phyloP scores from a whole-genome alignment of 371 early-diverging fungal genomes.

The Paraphysoderma sedebokerense region DNA sequence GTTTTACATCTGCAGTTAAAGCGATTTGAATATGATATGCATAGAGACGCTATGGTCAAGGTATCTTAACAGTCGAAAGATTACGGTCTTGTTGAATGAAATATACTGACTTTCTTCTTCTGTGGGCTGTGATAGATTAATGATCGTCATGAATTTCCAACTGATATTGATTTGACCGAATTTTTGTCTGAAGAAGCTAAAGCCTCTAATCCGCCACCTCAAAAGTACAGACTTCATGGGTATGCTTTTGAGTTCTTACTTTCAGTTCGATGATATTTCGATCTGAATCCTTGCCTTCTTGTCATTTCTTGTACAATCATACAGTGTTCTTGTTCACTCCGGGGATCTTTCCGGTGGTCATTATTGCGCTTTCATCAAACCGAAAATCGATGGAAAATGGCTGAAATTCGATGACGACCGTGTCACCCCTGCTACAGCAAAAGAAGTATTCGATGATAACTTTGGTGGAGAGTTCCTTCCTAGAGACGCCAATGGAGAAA shows the following conservation, averaged over 20 bases:
- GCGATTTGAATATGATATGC: constrained; percentile 93
- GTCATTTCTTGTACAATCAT: background rate
- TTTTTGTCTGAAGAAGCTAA: constrained; percentile 29
- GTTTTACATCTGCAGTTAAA: constrained; percentile 96
- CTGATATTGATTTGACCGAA: constrained; percentile 75
- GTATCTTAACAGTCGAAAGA: constrained; percentile 20
- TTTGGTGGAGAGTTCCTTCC: constrained; percentile 67
- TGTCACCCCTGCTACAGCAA: constrained; percentile 65
- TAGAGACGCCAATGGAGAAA: background rate
- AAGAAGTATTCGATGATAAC: constrained; percentile 90
- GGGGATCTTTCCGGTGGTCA: constrained; percentile 95
- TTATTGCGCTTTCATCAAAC: constrained; percentile 85
- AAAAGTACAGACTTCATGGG: constrained; percentile 74
- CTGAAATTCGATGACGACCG: constrained; percentile 96
- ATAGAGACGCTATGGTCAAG: constrained; percentile 83
- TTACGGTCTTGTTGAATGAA: background rate
- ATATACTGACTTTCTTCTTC: too few species aligned
- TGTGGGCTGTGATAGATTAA: constrained; percentile 47
- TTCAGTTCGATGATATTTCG: constrained; percentile 3
- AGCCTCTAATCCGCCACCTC: constrained; percentile 19
- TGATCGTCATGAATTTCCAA: constrained; percentile 94
- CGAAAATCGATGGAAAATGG: constrained; percentile 64
- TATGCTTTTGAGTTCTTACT: constrained; percentile 7
- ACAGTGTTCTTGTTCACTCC: constrained; percentile 88
- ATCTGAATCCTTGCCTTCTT: background rate